Base-by-base conservation (phyloP, 495 filamentous ascomycete genomes). In the Parmelia sp. region DNA sequence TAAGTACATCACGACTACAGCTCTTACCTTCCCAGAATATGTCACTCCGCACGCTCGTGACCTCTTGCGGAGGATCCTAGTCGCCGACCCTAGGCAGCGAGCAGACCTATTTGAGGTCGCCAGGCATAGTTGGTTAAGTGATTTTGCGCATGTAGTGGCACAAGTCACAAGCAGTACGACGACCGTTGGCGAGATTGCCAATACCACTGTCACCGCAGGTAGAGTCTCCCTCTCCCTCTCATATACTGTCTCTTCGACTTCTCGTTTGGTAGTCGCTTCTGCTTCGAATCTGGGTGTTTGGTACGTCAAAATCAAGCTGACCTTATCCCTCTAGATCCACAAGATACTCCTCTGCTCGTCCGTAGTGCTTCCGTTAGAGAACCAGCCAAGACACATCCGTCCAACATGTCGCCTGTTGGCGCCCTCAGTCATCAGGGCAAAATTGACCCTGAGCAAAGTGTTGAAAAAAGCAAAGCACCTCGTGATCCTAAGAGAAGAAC, bases 1-100 rank as follows among this genome's bases (percentile, higher is more conserved):
- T 80, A 97, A 96, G 77, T 99, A 99, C 77, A 99, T 99, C 68
- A 92, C 96, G 62, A 96, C 92, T 47, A 97, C 94, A 8, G 91
- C 93, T 57, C 84, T 99, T 47, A 97, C 94, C 7, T 98, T 98
- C 74, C 94, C 94, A 45, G 94, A 98, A 87, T 97, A 98, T 74
- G 94, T 99, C 51, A 96, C 94, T 17, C 94, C 95, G 9, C 95
- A 99, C 75, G 93, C 94, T 25, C 84, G 94, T 62, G 94, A 99
- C 75, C 82, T 99, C 1, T 78, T 99, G 36, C 84, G 92, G 64
- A 84, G 95, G 49, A 97, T 99, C 42, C 80, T 99, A 37, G 94
- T 99, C n/a, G 92, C 94, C 0, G 92, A 97, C 71, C 94, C 94
- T 23, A 83, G 94, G 61, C 95, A 94, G 76, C 85, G 94, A 71